A percentile compares a stretch with the other conserved stretches of the same genome.
These are phyloP conservation scores for Pezizomycotina sp. DNA, from an alignment of 2,329 filamentous ascomycete genomes.

Conservation along the genomic window DNA sequence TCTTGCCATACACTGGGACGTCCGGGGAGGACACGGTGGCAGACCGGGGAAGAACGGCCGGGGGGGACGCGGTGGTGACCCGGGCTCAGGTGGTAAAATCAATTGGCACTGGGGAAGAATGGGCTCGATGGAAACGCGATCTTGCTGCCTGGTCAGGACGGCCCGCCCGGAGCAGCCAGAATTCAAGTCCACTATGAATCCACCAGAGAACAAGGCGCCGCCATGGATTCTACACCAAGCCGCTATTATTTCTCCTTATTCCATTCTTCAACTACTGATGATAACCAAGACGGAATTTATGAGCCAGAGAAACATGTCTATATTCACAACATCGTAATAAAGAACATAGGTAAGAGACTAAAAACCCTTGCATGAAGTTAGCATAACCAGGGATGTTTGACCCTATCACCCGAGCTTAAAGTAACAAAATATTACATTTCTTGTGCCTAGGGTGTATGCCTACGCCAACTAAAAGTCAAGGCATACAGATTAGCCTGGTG, in stretches of 20 bases:
- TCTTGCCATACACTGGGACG: conserved; percentile 11
- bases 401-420: too few species aligned
- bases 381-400: too few species aligned
- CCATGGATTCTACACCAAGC: conserved; percentile 3
- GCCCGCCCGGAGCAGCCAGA: conserved; percentile 4
- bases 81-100: conserved; percentile 4
- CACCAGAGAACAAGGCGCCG: conserved; percentile 3
- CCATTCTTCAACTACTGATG: conserved; percentile 4
- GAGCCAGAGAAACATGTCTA: conserved; percentile 6
- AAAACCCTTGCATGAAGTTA: not conserved
- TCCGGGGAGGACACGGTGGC: conserved; percentile 4
- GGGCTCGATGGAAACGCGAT: conserved; percentile 2
- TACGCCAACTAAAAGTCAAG: conserved; percentile 1
- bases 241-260: conserved; percentile 5
- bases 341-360: conserved; percentile 4
- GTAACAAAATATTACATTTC: too few species aligned
- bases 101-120: conserved; percentile 1
- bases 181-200: conserved; percentile 9
- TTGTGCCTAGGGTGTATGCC: conserved; percentile 4
- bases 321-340: conserved; percentile 5
- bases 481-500: conserved; percentile 2
- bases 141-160: conserved; percentile 2
- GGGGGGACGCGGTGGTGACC: conserved; percentile 1
- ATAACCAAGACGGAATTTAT: conserved; percentile 10
- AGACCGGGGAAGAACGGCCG: conserved; percentile 2